Evolutionary conservation across 345 rosid species (phyloP).

Genomic region (Garcia nutans): DNA sequence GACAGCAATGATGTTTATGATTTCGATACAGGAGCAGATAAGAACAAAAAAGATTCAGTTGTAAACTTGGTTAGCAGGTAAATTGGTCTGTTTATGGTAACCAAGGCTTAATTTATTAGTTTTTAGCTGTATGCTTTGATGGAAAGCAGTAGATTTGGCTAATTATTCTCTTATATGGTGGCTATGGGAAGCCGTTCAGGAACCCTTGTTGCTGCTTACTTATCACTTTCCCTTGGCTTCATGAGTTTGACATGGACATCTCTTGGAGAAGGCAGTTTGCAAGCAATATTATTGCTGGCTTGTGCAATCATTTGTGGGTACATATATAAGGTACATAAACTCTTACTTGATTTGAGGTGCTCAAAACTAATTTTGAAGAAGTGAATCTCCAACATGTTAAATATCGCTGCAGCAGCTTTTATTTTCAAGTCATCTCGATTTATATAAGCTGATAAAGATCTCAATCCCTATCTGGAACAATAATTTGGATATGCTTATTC

Average conservation of each 20-base stretch:
- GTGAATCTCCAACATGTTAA: neutral
- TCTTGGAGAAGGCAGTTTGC: slow-evolving; percentile 45
- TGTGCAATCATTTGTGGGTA: slow-evolving; percentile 74
- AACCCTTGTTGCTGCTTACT: slow-evolving; percentile 56
- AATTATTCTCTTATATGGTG: slow-evolving; percentile 16
- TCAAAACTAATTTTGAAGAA: neutral
- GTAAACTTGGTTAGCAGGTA: slow-evolving; percentile 85
- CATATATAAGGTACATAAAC: slow-evolving; percentile 61
- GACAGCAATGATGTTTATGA: slow-evolving; percentile 95
- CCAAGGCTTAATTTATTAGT: neutral
- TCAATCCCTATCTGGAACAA: neutral
- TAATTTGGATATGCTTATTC: neutral
- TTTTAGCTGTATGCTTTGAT: neutral
- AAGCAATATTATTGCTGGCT: slow-evolving; percentile 55
- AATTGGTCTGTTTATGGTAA: slow-evolving; percentile 18
- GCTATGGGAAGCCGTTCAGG: slow-evolving; percentile 58
- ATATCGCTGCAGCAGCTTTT: neutral
- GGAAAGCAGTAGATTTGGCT: slow-evolving; percentile 9
- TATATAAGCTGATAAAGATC: neutral
- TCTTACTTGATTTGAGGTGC: neutral
- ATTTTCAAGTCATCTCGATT: neutral
- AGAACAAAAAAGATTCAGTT: slow-evolving; percentile 84
- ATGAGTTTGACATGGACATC: slow-evolving; percentile 65
- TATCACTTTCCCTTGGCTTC: slow-evolving; percentile 52
- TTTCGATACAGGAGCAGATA: slow-evolving; percentile 93